Percentiles rank a stretch among this genome's conserved stretches.
phyloP scores from a whole-genome alignment of 2,329 filamentous ascomycete genomes.

The Colletotrichum sojae region DNA sequence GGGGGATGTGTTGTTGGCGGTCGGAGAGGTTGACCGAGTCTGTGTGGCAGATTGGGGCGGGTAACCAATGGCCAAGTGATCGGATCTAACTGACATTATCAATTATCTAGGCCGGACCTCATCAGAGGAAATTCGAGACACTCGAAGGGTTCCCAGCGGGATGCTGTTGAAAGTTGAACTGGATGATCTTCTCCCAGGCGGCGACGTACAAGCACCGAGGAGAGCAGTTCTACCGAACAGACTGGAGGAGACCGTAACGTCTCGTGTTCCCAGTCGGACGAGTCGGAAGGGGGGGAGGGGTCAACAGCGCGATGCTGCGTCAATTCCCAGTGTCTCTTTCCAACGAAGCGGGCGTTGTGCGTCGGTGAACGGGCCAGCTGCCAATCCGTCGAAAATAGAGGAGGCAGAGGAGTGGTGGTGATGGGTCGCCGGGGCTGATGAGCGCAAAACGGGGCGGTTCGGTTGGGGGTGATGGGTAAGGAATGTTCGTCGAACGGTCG shows the following conservation, averaged over 20 bases:
- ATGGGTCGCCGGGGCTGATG: slow-evolving; percentile 20
- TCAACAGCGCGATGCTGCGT: slow-evolving; percentile 12
- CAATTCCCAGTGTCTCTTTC: slow-evolving; percentile 19
- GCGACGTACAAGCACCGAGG: slow-evolving; percentile 20
- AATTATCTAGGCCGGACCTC: slow-evolving; percentile 76
- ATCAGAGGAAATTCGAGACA: slow-evolving; percentile 50
- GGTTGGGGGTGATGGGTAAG: slow-evolving; percentile 25
- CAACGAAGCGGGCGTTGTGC: slow-evolving; percentile 14
- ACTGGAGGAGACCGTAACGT: slow-evolving; percentile 25
- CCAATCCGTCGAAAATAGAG: slow-evolving; percentile 12
- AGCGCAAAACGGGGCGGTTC: slow-evolving; percentile 29
- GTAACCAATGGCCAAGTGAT: slow-evolving; percentile 89
- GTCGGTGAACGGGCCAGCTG: slow-evolving; percentile 9
- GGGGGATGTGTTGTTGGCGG: slow-evolving; percentile 84
- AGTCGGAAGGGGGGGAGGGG: neutral
- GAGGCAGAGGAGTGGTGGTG: slow-evolving; percentile 19
- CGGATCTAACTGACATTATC: slow-evolving; percentile 94
- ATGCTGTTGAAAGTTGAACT: slow-evolving; percentile 20
- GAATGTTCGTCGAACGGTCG: slow-evolving; percentile 39
- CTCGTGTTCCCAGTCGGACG: slow-evolving; percentile 32
- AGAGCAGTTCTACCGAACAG: slow-evolving; percentile 21
- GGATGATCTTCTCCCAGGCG: slow-evolving; percentile 30
- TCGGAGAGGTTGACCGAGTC: slow-evolving; percentile 83
- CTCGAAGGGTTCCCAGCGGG: slow-evolving; percentile 20
- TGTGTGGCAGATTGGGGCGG: slow-evolving; percentile 78